Evolutionary conservation across 768 basidiomycete species (phyloP).

Genomic region (Serendipita sp.): DNA sequence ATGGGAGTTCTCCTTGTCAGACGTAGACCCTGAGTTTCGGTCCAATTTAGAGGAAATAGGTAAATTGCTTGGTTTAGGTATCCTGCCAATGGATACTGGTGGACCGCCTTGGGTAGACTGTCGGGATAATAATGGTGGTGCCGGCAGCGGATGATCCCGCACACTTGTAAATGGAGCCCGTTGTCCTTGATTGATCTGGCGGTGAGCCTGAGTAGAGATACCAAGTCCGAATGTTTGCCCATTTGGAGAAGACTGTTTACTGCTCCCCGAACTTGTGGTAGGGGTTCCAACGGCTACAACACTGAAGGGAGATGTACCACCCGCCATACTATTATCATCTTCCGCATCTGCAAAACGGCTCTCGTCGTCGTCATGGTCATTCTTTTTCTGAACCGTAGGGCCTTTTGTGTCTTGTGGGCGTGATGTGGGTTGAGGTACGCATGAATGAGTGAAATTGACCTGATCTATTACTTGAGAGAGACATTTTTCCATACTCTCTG

Average conservation of each 20-base stretch:
- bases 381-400: neutral
- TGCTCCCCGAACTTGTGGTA: neutral
- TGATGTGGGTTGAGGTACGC: conserved; percentile 32
- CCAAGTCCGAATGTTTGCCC: neutral
- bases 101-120: neutral
- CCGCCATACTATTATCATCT: conserved; percentile 14
- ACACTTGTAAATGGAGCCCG: neutral
- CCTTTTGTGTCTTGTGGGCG: conserved; percentile 7
- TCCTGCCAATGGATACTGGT: neutral
- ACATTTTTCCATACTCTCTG: conserved; percentile 60
- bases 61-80: neutral
- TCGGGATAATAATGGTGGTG: neutral
- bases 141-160: neutral
- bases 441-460: conserved; percentile 40
- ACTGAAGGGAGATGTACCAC: neutral
- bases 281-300: neutral
- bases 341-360: conserved; percentile 26
- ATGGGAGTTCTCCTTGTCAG: conserved; percentile 45
- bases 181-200: neutral
- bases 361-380: neutral
- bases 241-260: neutral
- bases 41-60: too few species aligned
- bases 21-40: neutral
- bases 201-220: neutral
- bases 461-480: conserved; percentile 75